Percentiles rank a stretch among this genome's conserved stretches.
Conservation (phyloP, 2,329 filamentous ascomycete species). For the Cytospora chrysosperma region DNA sequence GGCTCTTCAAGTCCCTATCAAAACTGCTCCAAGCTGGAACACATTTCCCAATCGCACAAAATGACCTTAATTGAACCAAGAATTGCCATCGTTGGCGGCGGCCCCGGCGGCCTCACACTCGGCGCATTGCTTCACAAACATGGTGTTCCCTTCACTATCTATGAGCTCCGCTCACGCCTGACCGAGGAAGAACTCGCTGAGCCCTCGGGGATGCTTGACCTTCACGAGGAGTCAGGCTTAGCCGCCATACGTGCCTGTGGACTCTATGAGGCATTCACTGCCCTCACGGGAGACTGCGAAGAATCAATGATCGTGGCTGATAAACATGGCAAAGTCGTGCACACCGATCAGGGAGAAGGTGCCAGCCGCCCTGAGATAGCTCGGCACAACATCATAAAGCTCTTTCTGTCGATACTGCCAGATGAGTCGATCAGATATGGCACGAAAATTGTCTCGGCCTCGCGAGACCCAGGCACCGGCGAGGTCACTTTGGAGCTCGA, state of each 20-base stretch:
- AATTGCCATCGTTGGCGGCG: conserved; percentile 47
- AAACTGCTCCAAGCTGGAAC: too few species aligned
- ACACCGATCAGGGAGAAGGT: conserved; percentile 27
- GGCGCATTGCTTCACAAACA: conserved; percentile 44
- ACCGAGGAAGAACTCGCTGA: conserved; percentile 29
- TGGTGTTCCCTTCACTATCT: conserved; percentile 36
- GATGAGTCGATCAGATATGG: conserved; percentile 39
- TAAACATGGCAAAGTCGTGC: conserved; percentile 30
- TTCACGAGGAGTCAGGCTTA: conserved; percentile 47
- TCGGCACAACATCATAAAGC: conserved; percentile 34
- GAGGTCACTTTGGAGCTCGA: conserved; percentile 22
- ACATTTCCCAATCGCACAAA: background rate
- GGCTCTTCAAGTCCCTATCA: background rate
- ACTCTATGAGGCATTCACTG: conserved; percentile 43
- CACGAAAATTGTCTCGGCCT: conserved; percentile 33
- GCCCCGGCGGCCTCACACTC: conserved; percentile 48
- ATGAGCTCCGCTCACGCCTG: conserved; percentile 35
- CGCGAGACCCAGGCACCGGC: background rate
- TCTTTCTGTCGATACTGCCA: conserved; percentile 35
- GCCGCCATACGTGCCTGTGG: conserved; percentile 44
- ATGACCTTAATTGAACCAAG: conserved; percentile 15
- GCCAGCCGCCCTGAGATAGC: conserved; percentile 39
- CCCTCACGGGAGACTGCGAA: conserved; percentile 42
- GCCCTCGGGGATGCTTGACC: conserved; percentile 46
- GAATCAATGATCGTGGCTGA: conserved; percentile 40